Percentiles rank a stretch among this genome's conserved stretches.
phyloP scores from a whole-genome alignment of 2,329 filamentous ascomycete genomes.

The Falciphora oryzae region DNA sequence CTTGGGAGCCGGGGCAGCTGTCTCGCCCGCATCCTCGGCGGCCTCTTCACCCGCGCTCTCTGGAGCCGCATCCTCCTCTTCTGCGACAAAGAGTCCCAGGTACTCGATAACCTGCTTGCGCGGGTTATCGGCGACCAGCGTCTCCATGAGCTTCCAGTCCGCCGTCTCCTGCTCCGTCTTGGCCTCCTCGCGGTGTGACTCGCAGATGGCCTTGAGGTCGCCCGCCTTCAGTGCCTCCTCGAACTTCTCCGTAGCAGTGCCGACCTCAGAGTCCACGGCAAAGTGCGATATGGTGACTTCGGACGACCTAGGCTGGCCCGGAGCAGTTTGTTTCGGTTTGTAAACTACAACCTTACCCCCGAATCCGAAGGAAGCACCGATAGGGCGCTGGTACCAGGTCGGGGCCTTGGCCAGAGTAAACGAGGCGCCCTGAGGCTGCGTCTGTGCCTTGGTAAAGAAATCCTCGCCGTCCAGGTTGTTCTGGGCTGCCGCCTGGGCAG shows the following conservation, averaged over 20 bases:
- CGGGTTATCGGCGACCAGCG: conserved; percentile 78
- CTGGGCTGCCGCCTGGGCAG: conserved; percentile 60
- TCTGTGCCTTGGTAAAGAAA: conserved; percentile 92
- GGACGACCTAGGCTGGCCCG: conserved; percentile 63
- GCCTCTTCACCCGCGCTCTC: conserved; percentile 27
- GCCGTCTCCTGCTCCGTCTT: conserved; percentile 87
- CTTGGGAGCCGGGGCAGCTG: conserved; percentile 31
- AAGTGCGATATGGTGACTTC: conserved; percentile 83
- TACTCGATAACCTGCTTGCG: conserved; percentile 81
- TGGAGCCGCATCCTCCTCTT: conserved; percentile 43
- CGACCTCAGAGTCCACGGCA: conserved; percentile 78
- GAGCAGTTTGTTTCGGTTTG: conserved; percentile 48
- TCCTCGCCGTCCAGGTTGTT: conserved; percentile 81
- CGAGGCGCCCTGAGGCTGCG: conserved; percentile 81
- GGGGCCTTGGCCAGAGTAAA: conserved; percentile 84
- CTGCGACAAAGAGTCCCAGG: conserved; percentile 73
- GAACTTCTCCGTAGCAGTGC: conserved; percentile 79
- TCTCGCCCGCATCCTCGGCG: conserved; percentile 19
- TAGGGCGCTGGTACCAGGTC: conserved; percentile 81
- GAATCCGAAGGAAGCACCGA: conserved; percentile 88
- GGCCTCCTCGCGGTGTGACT: conserved; percentile 67
- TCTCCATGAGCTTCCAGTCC: conserved; percentile 93
- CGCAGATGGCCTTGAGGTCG: conserved; percentile 72
- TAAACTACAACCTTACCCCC: conserved; percentile 86
- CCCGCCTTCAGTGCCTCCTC: conserved; percentile 75